Conservation (phyloP, 2,329 filamentous ascomycete species). For the Ophiosphaerella herpotricha region DNA sequence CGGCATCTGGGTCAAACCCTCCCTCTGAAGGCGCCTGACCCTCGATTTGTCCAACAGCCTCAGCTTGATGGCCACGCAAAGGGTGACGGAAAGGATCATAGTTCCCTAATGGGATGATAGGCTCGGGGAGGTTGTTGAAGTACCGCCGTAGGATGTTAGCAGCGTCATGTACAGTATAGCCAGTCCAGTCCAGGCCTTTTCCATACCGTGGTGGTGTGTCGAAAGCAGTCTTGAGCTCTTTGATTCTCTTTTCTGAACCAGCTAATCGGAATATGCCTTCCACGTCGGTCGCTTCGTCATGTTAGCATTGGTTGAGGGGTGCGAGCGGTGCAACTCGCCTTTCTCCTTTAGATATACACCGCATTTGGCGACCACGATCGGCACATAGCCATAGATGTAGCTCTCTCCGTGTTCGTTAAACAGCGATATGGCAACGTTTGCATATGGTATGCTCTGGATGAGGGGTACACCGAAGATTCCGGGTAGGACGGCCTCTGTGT, state of each 20-base stretch:
- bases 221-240: slow-evolving; percentile 89
- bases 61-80: slow-evolving; percentile 69
- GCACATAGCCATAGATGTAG: slow-evolving; percentile 98
- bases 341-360: slow-evolving; percentile 98
- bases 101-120: slow-evolving; percentile 90
- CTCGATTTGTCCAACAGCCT: slow-evolving; percentile 71
- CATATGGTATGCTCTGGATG: slow-evolving; percentile 92
- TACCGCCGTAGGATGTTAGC: slow-evolving; percentile 95
- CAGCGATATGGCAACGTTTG: slow-evolving; percentile 96
- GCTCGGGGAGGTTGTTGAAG: slow-evolving; percentile 93
- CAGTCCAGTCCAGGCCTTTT: slow-evolving; percentile 95
- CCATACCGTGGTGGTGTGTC: slow-evolving; percentile 88
- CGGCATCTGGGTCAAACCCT: slow-evolving; percentile 72
- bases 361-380: slow-evolving; percentile 97
- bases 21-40: slow-evolving; percentile 70
- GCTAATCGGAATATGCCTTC: slow-evolving; percentile 96
- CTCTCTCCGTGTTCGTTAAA: slow-evolving; percentile 90
- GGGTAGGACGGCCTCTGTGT: slow-evolving; percentile 55
- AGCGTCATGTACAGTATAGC: slow-evolving; percentile 97
- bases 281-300: slow-evolving; percentile 76
- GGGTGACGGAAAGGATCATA: slow-evolving; percentile 92
- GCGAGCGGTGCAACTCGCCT: slow-evolving; percentile 60
- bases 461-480: slow-evolving; percentile 96
- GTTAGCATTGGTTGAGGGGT: slow-evolving; percentile 23
- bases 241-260: slow-evolving; percentile 97